These are phyloP conservation scores for Spongiforma sp. DNA, from an alignment of 1,284 basidiomycete genomes.

Conservation along the genomic window DNA sequence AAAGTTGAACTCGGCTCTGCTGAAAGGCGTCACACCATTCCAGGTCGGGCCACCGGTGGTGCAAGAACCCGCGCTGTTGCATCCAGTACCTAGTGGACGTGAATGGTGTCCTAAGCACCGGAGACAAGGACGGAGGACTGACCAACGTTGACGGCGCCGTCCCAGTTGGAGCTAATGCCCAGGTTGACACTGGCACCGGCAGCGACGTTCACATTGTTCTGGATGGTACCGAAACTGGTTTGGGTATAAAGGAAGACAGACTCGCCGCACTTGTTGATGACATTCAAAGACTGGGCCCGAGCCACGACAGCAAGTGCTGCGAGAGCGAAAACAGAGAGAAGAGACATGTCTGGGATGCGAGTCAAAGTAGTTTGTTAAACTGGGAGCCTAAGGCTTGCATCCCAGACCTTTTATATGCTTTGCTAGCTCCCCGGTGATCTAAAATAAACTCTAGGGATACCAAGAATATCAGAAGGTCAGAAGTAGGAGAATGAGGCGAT, in stretches of 20 bases:
- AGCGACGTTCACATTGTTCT: constrained; percentile 31
- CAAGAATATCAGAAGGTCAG: background rate
- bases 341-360: constrained; percentile 22
- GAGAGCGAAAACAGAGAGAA: constrained; percentile 26
- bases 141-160: constrained; percentile 41
- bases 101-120: constrained; percentile 1
- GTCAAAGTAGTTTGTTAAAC: background rate
- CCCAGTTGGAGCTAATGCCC: constrained; percentile 40
- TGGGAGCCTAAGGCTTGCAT: background rate
- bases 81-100: constrained; percentile 36
- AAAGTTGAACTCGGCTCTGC: constrained; percentile 39
- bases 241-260: constrained; percentile 37
- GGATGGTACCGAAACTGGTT: constrained; percentile 34
- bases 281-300: constrained; percentile 38
- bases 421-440: constrained; percentile 2
- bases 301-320: constrained; percentile 20
- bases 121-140: constrained; percentile 3
- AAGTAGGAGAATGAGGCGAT: constrained; percentile 2
- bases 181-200: constrained; percentile 31
- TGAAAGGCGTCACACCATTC: constrained; percentile 38
- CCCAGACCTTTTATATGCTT: constrained; percentile 28
- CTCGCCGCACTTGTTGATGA: constrained; percentile 35
- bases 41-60: constrained; percentile 39
- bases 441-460: constrained; percentile 1
- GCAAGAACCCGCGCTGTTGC: constrained; percentile 29